Evolutionary conservation across 23 red algal species (phyloP).

Genomic region (Gracilaria domingensis): DNA sequence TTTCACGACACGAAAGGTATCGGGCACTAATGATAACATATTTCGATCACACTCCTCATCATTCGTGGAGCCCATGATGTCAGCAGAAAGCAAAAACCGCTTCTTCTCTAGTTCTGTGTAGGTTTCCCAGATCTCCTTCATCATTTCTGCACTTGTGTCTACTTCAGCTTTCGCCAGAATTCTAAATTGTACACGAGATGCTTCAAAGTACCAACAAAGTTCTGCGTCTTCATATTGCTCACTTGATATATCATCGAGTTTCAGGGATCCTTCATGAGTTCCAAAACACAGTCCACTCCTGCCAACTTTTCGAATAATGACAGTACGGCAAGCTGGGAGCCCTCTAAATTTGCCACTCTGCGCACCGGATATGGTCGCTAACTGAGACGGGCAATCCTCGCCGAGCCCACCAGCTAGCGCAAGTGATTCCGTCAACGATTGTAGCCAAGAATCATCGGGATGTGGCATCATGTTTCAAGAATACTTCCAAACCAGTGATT

Average conservation of each 20-base stretch:
- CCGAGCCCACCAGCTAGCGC: not conserved
- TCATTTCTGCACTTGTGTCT: not conserved
- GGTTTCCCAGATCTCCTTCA: not conserved
- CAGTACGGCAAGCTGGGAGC: not conserved
- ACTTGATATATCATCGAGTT: not conserved
- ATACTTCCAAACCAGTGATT: too few species aligned
- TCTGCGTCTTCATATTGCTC: not conserved
- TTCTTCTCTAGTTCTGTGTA: not conserved
- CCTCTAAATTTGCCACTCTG: not conserved
- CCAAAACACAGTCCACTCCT: not conserved
- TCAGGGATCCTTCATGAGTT: not conserved
- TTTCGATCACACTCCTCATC: not conserved
- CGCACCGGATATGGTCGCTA: not conserved
- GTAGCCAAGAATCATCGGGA: too few species aligned
- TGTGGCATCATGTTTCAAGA: too few species aligned
- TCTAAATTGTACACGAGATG: not conserved
- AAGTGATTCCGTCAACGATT: too few species aligned
- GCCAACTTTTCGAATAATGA: not conserved
- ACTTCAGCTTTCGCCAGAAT: not conserved
- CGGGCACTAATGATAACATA: not conserved
- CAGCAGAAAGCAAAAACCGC: not conserved
- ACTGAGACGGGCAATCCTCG: not conserved
- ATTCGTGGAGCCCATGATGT: not conserved
- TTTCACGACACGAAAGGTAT: not conserved
- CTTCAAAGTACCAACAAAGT: not conserved